These are phyloP conservation scores for Apophysomyces sp. DNA, from an alignment of 371 early-diverging fungal species.

Conservation along the genomic window DNA sequence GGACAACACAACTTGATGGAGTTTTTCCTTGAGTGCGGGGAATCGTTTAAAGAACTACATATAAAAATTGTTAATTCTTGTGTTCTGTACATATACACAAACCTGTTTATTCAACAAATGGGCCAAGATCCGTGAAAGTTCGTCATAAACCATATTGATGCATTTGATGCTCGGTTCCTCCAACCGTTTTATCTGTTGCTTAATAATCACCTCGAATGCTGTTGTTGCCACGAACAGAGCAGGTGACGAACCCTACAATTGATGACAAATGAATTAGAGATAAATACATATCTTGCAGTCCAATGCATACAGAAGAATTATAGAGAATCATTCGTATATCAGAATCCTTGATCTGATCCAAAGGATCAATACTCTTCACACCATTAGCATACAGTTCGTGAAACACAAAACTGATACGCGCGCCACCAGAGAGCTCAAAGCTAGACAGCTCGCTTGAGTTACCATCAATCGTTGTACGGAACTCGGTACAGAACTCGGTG, in stretches of 20 bases:
- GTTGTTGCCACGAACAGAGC: constrained; percentile 96
- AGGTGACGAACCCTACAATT: constrained; percentile 84
- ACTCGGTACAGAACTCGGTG: constrained; percentile 96
- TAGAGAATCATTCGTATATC: constrained; percentile 98
- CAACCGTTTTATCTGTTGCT: constrained; percentile 94
- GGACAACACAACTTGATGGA: constrained; percentile 86
- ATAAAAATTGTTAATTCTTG: not conserved
- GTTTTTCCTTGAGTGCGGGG: constrained; percentile 88
- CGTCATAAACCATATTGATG: constrained; percentile 92
- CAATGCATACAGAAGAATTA: constrained; percentile 84
- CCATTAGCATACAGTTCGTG: constrained; percentile 94
- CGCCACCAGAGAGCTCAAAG: constrained; percentile 96
- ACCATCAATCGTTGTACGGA: constrained; percentile 92
- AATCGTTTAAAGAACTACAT: constrained; percentile 86
- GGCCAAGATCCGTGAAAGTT: constrained; percentile 90
- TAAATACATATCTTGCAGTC: not conserved
- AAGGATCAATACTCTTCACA: constrained; percentile 91
- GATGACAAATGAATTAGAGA: not conserved
- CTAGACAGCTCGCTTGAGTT: constrained; percentile 89
- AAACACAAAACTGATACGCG: constrained; percentile 97
- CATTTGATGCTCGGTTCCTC: constrained; percentile 97
- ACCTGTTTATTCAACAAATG: constrained; percentile 88
- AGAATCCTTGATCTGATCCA: constrained; percentile 96
- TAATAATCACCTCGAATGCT: constrained; percentile 97
- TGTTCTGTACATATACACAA: constrained; percentile 2